Base-by-base conservation (phyloP, 345 rosid species). In the Psidium guajava region DNA sequence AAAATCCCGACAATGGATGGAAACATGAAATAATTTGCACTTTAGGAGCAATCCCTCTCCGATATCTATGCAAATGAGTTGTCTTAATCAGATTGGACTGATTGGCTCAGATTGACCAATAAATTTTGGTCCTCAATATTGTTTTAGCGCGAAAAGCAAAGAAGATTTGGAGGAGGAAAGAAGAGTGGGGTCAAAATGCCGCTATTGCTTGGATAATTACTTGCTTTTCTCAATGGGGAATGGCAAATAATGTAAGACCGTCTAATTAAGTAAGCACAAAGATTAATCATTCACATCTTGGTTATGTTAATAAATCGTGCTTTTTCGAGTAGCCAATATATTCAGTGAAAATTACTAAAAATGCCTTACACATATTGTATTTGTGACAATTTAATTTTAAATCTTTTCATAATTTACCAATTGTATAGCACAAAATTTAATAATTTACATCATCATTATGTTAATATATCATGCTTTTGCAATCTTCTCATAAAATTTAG, bases 1-100 rank as follows among this genome's bases (percentile, higher is more conserved):
- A 61, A 7, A 61, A 61, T 0, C 0, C 0, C 8, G 42, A 28
- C 0, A 0, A 28, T 15, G 3, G 74, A 28, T 0, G 3, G 28
- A 28, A 61, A 28, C 42, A 61, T 7, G 20, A 28, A 28, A 61
- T 61, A 28, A 59, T 59, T 13, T 27, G 73, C 5, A 27, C 73
- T 27, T 59, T 36, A 15, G 74, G 11, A 7, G 42, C 42, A 15
- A 61, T 27, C 6, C 1, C 22, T 28, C 40, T 61, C 11, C 74
- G 3, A 61, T 61, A 11, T 61, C 74, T 14, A 61, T 18, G 42
- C 15, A 27, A 28, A 27, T 61, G 74, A 61, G 42, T 28, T 28
- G 36, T 18, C 74, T 8, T 28, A 28, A 61, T 28, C 42, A 28
- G 11, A 28, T 18, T 61, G 74, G 42, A 61, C 15, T 61, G 42